Evolutionary conservation across 2,329 filamentous ascomycete species (phyloP).

Genomic region (Passalora sequoiae): DNA sequence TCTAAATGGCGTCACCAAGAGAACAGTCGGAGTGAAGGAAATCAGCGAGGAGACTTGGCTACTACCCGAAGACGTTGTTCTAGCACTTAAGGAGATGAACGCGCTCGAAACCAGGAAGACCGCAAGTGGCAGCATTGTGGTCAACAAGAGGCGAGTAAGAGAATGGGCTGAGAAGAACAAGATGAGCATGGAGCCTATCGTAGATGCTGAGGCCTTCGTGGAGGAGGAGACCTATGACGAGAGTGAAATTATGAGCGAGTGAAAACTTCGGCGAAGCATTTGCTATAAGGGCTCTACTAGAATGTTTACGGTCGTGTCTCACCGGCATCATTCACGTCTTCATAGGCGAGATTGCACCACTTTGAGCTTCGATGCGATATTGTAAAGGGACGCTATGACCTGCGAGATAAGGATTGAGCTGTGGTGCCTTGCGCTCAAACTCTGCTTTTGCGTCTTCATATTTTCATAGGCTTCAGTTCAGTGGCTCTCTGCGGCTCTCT

Average conservation of each 20-base stretch:
- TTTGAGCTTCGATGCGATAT: too few relatives aligned
- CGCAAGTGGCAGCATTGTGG: constrained; percentile 45
- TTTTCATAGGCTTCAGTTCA: too few relatives aligned
- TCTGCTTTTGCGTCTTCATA: too few relatives aligned
- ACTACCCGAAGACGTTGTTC: constrained; percentile 73
- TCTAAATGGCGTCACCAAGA: constrained; percentile 42
- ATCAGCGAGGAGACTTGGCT: constrained; percentile 80
- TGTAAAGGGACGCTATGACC: too few relatives aligned
- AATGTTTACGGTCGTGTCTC: too few relatives aligned
- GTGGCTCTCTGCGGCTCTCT: too few relatives aligned
- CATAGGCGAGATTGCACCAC: too few relatives aligned
- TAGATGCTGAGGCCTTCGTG: constrained; percentile 70
- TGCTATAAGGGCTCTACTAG: too few relatives aligned
- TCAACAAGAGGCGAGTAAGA: constrained; percentile 56
- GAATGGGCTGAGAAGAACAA: constrained; percentile 61
- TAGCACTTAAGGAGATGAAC: constrained; percentile 73
- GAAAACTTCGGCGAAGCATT: too few relatives aligned
- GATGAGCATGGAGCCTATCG: constrained; percentile 60
- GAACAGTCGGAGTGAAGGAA: constrained; percentile 60
- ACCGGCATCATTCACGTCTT: too few relatives aligned
- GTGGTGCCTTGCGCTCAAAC: too few relatives aligned
- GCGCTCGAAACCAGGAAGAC: constrained; percentile 57
- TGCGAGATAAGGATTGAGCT: too few relatives aligned
- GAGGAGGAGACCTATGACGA: constrained; percentile 51
- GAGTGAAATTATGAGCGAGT: constrained; percentile 14